Evolutionary conservation across 2,329 filamentous ascomycete genomes (phyloP), one percentile per base, ranked within the genome.

Genomic region (Fragosphaeria purpurea): DNA sequence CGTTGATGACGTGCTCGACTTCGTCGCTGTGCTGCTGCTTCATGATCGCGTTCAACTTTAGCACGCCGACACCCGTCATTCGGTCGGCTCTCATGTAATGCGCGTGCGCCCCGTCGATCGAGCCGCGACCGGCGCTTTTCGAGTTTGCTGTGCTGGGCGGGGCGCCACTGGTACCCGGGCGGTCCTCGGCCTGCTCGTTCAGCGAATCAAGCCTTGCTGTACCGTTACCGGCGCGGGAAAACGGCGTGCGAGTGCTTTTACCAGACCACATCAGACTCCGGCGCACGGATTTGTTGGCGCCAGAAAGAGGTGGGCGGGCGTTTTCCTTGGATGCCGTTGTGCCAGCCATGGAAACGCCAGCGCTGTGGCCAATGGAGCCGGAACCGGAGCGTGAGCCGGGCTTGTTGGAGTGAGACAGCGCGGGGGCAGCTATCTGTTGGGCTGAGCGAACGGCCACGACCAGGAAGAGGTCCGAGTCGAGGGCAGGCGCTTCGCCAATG

Each of bases 391-490:
- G 71, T 4, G 78, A 80, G 7, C 66, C 61, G 1, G 77, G 74
- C 53, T 76, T 75, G 10, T 65, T 61, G 5, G 31, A 8, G n/a
- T 51, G 38, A 1, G 45, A 10, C n/a, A 49, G 34, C 3, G 49
- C 12, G 4, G 48, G 35, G 6, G 64, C 56, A 10, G 68, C 54
- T 5, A 80, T 66, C 45, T 76, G 74, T 52, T 80, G 75, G 0
- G 71, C 67, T 4, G 82, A 77, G 46, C 88, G 76, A 7, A 96
- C 79, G 59, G 86, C 88, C 56, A 93, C 85, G 4, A 96, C 82
- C 1, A 98, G 74, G 63, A 86, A 96, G 22, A 97, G 69, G 47
- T 88, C 85, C 4, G 80, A 79, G 45, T 85, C 85, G 7, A 79
- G 75, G 3, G 83, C 74, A 1, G 76, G 70, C 1, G 71, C 65